phyloP scores from a whole-genome alignment of 2,329 filamentous ascomycete genomes.

The Arachnomyces sp. region DNA sequence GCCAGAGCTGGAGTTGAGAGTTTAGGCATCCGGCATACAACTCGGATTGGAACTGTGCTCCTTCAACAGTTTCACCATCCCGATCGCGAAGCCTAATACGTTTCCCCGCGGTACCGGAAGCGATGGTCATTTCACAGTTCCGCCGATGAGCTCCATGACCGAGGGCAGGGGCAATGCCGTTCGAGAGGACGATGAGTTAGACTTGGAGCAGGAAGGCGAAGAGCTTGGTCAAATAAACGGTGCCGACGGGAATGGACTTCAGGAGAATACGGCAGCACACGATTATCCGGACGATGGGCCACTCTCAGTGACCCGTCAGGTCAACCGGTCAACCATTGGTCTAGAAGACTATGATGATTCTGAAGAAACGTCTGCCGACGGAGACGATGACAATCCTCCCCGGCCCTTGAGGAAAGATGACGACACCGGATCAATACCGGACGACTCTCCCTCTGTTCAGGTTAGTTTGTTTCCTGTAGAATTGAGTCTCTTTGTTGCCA shows the following conservation, averaged over 20 bases:
- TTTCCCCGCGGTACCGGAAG: slow-evolving; percentile 25
- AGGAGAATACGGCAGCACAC: slow-evolving; percentile 10
- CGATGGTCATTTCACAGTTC: slow-evolving; percentile 45
- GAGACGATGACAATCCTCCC: too few species aligned
- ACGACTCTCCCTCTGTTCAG: slow-evolving; percentile 77
- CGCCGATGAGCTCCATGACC: slow-evolving; percentile 63
- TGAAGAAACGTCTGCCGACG: too few species aligned
- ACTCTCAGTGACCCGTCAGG: slow-evolving; percentile 12
- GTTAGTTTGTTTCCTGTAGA: slow-evolving; percentile 40
- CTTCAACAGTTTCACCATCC: too few species aligned
- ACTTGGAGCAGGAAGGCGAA: slow-evolving; percentile 35
- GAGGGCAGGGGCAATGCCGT: slow-evolving; percentile 55
- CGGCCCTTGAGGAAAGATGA: slow-evolving; percentile 27
- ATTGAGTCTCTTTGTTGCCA: not conserved
- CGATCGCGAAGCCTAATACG: too few species aligned
- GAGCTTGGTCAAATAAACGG: slow-evolving; percentile 20
- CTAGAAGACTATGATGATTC: too few species aligned
- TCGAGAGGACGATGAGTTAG: slow-evolving; percentile 46
- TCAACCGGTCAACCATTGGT: slow-evolving; percentile 18
- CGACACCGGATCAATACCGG: slow-evolving; percentile 69
- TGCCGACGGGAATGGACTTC: slow-evolving; percentile 19
- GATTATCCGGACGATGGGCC: slow-evolving; percentile 14
- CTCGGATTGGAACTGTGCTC: too few species aligned
- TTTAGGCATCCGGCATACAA: too few species aligned
- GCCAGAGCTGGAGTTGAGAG: too few species aligned